Evolutionary conservation across 2,329 filamentous ascomycete species (phyloP).

Genomic region (Thielaviopsis musarum): DNA sequence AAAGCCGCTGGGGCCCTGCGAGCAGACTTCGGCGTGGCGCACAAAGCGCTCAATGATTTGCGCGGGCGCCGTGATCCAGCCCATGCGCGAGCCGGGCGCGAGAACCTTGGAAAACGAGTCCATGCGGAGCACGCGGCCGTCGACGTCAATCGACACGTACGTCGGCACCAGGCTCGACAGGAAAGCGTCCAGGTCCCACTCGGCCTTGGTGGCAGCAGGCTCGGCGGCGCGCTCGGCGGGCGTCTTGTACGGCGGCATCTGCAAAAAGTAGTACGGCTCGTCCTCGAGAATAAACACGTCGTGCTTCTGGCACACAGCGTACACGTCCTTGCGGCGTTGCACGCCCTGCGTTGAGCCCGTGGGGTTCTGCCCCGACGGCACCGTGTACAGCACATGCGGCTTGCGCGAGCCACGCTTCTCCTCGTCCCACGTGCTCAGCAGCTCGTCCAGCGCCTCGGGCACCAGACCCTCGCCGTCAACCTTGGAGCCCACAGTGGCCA

Average conservation of each 20-base stretch:
- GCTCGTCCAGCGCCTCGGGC: constrained; percentile 33
- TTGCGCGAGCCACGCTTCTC: constrained; percentile 27
- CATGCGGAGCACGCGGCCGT: constrained; percentile 77
- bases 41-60: constrained; percentile 72
- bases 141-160: constrained; percentile 57
- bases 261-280: constrained; percentile 88
- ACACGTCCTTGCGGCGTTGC: constrained; percentile 53
- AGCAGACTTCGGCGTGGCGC: constrained; percentile 67
- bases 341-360: constrained; percentile 67
- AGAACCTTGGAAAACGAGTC: constrained; percentile 92
- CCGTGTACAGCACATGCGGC: constrained; percentile 41
- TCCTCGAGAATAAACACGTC: constrained; percentile 81
- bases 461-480: constrained; percentile 38
- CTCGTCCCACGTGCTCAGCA: constrained; percentile 34
- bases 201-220: constrained; percentile 33
- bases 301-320: constrained; percentile 65
- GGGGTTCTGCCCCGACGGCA: constrained; percentile 72
- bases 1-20: constrained; percentile 73
- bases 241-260: constrained; percentile 61
- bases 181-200: constrained; percentile 46
- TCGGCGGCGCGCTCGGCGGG: constrained; percentile 41
- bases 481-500: constrained; percentile 31
- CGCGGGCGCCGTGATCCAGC: constrained; percentile 79
- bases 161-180: constrained; percentile 44
- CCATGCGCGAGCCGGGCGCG: constrained; percentile 61